Percentiles rank a stretch among this genome's conserved stretches.
phyloP scores from a whole-genome alignment of 2,329 filamentous ascomycete species.

The Orbilia brochopaga region DNA sequence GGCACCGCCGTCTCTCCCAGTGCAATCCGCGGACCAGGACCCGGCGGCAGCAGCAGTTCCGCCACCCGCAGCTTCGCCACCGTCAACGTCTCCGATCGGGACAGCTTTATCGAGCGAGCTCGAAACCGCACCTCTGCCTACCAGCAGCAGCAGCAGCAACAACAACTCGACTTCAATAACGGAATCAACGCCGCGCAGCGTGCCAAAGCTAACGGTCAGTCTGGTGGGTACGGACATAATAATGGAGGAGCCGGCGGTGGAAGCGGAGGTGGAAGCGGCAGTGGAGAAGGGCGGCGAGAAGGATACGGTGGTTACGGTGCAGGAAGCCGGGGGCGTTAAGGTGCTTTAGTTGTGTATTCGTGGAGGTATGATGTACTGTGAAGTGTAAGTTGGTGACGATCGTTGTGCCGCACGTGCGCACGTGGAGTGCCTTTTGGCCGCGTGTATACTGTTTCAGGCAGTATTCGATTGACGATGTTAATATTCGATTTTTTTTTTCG shows the following conservation, averaged over 20 bases:
- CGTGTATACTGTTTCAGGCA: no score
- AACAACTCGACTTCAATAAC: conserved; percentile 23
- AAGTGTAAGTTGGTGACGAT: no score
- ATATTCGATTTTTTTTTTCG: no score
- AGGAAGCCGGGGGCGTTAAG: conserved; percentile 29
- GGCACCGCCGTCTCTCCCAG: conserved; percentile 5
- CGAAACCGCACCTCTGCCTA: conserved; percentile 6
- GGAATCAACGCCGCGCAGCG: conserved; percentile 46
- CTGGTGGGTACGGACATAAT: conserved; percentile 16
- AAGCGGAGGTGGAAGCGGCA: background rate
- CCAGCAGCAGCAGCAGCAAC: conserved; percentile 41
- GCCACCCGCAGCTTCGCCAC: conserved; percentile 13
- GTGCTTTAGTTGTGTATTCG: conserved; percentile 1
- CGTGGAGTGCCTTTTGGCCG: no score
- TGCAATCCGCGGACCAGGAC: conserved; percentile 1
- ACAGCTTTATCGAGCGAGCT: conserved; percentile 20
- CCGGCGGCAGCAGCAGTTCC: conserved; percentile 10
- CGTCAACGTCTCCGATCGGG: conserved; percentile 25
- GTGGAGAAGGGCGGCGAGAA: conserved; percentile 18
- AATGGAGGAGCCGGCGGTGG: background rate
- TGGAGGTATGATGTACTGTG: conserved; percentile 1
- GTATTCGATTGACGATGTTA: no score
- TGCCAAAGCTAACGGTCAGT: conserved; percentile 31
- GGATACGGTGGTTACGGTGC: conserved; percentile 12
- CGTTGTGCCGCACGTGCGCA: no score